These are phyloP conservation scores for Mycena albidolilacea DNA, from an alignment of 768 basidiomycete genomes.

Conservation along the genomic window DNA sequence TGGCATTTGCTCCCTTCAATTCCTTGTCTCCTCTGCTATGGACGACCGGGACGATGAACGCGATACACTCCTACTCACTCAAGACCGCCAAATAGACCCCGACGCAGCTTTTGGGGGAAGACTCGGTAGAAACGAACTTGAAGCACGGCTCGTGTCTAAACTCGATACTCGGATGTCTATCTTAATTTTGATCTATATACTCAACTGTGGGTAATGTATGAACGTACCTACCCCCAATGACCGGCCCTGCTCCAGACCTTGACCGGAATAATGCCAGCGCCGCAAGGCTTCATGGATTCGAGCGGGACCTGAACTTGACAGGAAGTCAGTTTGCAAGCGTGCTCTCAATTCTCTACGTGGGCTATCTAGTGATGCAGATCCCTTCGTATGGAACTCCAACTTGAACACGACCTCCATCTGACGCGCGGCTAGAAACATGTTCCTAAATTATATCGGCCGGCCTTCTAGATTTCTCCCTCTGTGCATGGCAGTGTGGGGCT, in stretches of 20 bases:
- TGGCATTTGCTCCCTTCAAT: background rate
- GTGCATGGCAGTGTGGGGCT: constrained; percentile 75
- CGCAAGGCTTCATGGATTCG: constrained; percentile 76
- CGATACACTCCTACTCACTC: constrained; percentile 27
- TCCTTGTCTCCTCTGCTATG: constrained; percentile 14
- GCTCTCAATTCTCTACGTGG: constrained; percentile 74
- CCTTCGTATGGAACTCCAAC: constrained; percentile 66
- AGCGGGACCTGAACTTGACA: constrained; percentile 69
- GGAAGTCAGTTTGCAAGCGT: constrained; percentile 75
- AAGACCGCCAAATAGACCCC: constrained; percentile 37
- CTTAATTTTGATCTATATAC: constrained; percentile 61
- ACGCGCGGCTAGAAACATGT: constrained; percentile 69
- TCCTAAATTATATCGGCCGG: constrained; percentile 72
- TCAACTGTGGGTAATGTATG: constrained; percentile 53
- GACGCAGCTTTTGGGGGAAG: constrained; percentile 49
- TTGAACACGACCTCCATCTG: constrained; percentile 6
- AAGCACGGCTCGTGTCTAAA: constrained; percentile 59
- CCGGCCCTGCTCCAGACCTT: constrained; percentile 56
- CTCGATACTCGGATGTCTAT: constrained; percentile 66
- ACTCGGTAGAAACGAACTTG: constrained; percentile 43
- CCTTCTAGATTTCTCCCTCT: constrained; percentile 75
- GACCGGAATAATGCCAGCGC: constrained; percentile 84
- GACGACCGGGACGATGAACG: constrained; percentile 24
- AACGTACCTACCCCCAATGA: background rate
- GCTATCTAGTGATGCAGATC: constrained; percentile 81